Conservation (phyloP, 2,329 filamentous ascomycete genomes). For the Xylaria sp. region DNA sequence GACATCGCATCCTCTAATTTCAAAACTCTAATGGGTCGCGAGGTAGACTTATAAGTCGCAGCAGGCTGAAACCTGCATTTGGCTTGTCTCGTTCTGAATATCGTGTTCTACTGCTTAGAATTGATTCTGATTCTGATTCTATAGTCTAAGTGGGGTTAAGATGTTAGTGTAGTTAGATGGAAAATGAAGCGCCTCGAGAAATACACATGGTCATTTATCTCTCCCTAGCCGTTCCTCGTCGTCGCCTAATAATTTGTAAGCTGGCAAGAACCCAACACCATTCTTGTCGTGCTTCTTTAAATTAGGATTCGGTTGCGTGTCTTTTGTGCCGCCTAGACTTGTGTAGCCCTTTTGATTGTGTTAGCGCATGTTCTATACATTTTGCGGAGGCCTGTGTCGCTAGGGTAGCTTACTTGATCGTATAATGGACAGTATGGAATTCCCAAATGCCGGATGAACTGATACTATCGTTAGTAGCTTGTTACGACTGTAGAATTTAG, state of each 20-base stretch:
- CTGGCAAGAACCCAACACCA: constrained; percentile 68
- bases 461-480: constrained; percentile 25
- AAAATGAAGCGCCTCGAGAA: constrained; percentile 7
- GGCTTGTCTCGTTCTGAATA: not conserved
- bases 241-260: constrained; percentile 79
- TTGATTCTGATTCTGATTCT: constrained; percentile 24
- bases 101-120: not conserved
- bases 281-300: constrained; percentile 57
- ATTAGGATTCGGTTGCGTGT: constrained; percentile 89
- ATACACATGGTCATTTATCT: constrained; percentile 57
- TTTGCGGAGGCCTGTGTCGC: not conserved
- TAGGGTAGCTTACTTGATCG: constrained; percentile 58
- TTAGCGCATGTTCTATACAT: constrained; percentile 16
- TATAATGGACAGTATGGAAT: constrained; percentile 90
- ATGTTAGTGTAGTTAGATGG: not conserved
- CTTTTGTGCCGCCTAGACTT: constrained; percentile 86
- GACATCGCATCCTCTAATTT: not conserved
- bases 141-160: constrained; percentile 24
- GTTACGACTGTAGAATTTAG: not conserved
- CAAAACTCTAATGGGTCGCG: not conserved
- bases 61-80: not conserved
- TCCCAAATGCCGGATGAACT: constrained; percentile 82
- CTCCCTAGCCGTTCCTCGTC: constrained; percentile 82
- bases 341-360: constrained; percentile 73
- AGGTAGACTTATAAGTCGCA: not conserved